Evolutionary conservation across 2,329 filamentous ascomycete species (phyloP), one percentile per base, ranked within the genome.

Genomic region (Aureobasidium sp.): DNA sequence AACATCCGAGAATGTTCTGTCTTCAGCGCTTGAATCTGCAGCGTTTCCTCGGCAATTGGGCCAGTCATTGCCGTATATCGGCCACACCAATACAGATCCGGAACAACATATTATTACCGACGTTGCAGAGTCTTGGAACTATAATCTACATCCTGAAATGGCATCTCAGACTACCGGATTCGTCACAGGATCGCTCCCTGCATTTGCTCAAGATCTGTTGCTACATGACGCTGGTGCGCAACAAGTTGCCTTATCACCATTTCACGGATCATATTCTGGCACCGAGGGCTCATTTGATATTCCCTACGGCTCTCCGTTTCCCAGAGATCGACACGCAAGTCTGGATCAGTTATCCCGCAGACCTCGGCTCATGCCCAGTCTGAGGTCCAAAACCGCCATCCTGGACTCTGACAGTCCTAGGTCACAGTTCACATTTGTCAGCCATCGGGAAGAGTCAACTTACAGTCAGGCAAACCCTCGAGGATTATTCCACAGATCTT

Each of bases 231-330:
- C 13, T 16, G 15, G 9, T n/a, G 27, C 41, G 6, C 54, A 34
- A 30, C 54, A 58, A 29, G 2, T 30, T 13, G 30, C 54, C 13
- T 34, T 37, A 3, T 58, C 54, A 9, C 54, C 54, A 27, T 58
- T 58, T 25, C 42, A 37, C 30, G 54, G 41, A 58, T 58, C 54
- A 30, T 58, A 58, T 30, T 27, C 54, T 37, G 42, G 54, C n/a
- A 58, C 41, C 2, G 54, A 58, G 25, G 32, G 15, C 10, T 58
- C 54, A 3, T 58, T 58, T 32, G 54, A 58, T 2, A 37, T 58
- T 48, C 25, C 54, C 2, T 48, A 47, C 16, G 11, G 32, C 21
- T 47, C 54, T 7, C 30, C 41, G 15, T 37, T 58, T 11, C 25
- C 32, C 4, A 58, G 54, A 39, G 42, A 47, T 30, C 54, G 54